phyloP scores from a whole-genome alignment of 192 early-diverging fungal species.

The Backusella luteola region DNA sequence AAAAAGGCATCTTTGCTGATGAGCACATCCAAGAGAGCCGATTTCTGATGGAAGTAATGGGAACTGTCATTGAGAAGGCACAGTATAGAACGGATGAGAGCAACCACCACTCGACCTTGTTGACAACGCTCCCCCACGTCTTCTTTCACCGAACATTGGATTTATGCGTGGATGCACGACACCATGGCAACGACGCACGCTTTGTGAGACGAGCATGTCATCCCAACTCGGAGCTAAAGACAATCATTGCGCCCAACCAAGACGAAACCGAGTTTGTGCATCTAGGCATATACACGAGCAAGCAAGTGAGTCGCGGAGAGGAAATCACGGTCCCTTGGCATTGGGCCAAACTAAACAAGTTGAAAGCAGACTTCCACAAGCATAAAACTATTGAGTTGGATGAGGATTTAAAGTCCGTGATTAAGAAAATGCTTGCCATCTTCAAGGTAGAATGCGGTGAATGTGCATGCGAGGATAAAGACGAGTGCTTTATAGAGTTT shows the following conservation, averaged over 20 bases:
- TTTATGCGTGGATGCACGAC: slow-evolving; percentile 68
- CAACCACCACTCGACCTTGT: slow-evolving; percentile 63
- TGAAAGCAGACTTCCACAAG: slow-evolving; percentile 20
- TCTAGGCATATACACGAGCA: slow-evolving; percentile 65
- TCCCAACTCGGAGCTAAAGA: slow-evolving; percentile 62
- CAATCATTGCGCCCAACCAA: slow-evolving; percentile 50
- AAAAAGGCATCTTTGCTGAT: slow-evolving; percentile 12
- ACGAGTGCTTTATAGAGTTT: slow-evolving; percentile 40
- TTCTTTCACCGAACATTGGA: slow-evolving; percentile 64
- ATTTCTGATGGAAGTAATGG: slow-evolving; percentile 78
- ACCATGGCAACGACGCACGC: slow-evolving; percentile 63
- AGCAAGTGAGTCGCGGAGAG: slow-evolving; percentile 53
- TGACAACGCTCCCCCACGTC: slow-evolving; percentile 61
- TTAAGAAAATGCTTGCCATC: slow-evolving; percentile 29
- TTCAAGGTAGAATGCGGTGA: slow-evolving; percentile 37
- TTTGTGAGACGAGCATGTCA: slow-evolving; percentile 67
- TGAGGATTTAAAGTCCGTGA: slow-evolving; percentile 17
- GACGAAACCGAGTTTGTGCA: slow-evolving; percentile 53
- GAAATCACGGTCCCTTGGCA: slow-evolving; percentile 74
- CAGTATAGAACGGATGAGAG: slow-evolving; percentile 53
- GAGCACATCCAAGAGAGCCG: slow-evolving; percentile 40
- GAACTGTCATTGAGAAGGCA: slow-evolving; percentile 65
- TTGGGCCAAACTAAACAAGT: slow-evolving; percentile 56
- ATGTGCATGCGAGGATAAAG: slow-evolving; percentile 47
- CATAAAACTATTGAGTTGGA: neutral